Conservation (phyloP, 73 alveolate species). For the Symbiodinium pilosum region DNA sequence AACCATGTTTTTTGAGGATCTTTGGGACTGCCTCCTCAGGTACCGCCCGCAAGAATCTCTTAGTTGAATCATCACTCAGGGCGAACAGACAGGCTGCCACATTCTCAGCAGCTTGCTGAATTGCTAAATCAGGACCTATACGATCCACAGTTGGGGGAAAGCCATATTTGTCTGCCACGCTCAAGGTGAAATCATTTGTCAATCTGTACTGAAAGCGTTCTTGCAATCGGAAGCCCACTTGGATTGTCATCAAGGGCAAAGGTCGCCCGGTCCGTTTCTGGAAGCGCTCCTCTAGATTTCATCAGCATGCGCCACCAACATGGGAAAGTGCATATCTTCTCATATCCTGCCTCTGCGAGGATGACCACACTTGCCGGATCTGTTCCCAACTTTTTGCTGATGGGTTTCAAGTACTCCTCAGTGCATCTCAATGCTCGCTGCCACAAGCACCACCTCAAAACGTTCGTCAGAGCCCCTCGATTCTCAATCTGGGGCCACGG, state of each 20-base stretch:
- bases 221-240: not conserved
- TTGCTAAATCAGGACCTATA: not conserved
- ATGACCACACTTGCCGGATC: not conserved
- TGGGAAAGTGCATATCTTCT: not conserved
- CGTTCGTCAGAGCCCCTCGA: too few relatives aligned
- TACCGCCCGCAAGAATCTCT: not conserved
- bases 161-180: slow-evolving; percentile 14
- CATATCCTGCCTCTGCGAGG: not conserved
- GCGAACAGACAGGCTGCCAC: slow-evolving; percentile 1
- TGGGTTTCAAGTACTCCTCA: not conserved
- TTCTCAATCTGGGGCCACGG: not conserved
- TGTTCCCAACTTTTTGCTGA: not conserved
- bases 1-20: not conserved
- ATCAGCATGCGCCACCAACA: not conserved
- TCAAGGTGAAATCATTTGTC: not conserved
- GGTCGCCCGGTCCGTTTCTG: slow-evolving; percentile 15
- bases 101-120: not conserved
- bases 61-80: not conserved
- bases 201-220: slow-evolving; percentile 1
- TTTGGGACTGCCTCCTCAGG: not conserved
- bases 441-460: not conserved
- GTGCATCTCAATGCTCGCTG: not conserved
- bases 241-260: not conserved
- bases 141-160: not conserved
- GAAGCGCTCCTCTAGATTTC: not conserved